Evolutionary conservation across 2,329 filamentous ascomycete species (phyloP), one percentile per base, ranked within the genome.

Genomic region (Colletotrichum sp.): DNA sequence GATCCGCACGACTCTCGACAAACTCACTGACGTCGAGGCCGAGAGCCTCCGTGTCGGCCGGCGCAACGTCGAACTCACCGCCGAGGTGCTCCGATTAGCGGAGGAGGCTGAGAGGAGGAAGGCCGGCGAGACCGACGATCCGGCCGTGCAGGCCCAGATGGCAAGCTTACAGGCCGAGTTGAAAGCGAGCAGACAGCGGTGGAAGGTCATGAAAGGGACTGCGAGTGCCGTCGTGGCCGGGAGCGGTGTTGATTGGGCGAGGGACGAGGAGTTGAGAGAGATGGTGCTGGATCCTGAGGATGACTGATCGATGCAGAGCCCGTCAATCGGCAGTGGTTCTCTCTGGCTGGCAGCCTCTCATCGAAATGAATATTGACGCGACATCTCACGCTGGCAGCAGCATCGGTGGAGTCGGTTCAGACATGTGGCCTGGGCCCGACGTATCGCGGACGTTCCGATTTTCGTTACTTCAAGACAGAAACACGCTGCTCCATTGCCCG

Each of bases 231-330:
- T 96, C 71, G 90, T 98, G 63, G 94, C 92, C 7, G 95, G 94
- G 4, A 98, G 95, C 83, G 95, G 95, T 63, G 88, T 97, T 70
- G 93, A 98, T 81, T 98, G 95, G 95, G 92, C 92, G 14, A 87
- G 90, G 55, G 92, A 98, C 83, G 89, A 92, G 68, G 88, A 87
- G 75, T 85, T 98, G 77, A 88, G 91, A 74, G 90, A 92, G 67
- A 88, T 96, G 76, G 95, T 98, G 30, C 87, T 98, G 77, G 95
- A 95, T 81, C 86, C 88, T 13, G 92, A 93, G 77, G 83, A 84
- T 68, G 75, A 78, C 10, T 61, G 28, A 36, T 68, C 24, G 30
- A 61, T 30, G 30, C 16, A 30, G 59, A 61, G 28, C 30, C 30
- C 7, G 59, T 30, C 13, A n/a, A 32, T 34, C 26, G 9, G 26